Conservation (phyloP, 495 filamentous ascomycete species). For the Talaromyces nanjingensis region DNA sequence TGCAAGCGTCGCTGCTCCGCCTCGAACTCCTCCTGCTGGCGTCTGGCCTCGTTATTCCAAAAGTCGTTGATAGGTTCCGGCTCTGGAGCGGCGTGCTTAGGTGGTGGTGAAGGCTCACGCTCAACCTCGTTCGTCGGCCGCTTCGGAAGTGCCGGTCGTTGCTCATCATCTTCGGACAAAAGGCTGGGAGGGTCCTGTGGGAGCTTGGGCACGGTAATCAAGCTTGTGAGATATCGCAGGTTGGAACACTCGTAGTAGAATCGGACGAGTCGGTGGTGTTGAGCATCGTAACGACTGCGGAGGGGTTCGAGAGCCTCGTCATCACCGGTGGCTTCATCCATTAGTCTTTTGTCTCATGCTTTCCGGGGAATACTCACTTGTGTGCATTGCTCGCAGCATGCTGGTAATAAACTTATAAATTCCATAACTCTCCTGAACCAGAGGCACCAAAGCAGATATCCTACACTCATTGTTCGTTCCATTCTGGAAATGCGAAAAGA, state of each 20-base stretch:
- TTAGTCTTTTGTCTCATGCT: not conserved
- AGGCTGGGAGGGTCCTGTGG: constrained; percentile 91
- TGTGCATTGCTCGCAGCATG: constrained; percentile 96
- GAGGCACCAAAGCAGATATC: constrained; percentile 85
- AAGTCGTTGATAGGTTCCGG: constrained; percentile 96
- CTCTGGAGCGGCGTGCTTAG: constrained; percentile 57
- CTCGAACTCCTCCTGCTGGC: constrained; percentile 90
- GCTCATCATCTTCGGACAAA: constrained; percentile 70
- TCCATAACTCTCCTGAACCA: constrained; percentile 97
- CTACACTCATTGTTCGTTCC: constrained; percentile 93
- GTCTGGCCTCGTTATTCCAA: constrained; percentile 86
- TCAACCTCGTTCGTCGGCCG: constrained; percentile 62
- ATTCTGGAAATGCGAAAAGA: constrained; percentile 90
- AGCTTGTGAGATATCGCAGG: constrained; percentile 86
- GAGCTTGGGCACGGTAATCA: constrained; percentile 93
- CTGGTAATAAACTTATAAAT: constrained; percentile 96
- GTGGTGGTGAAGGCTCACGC: constrained; percentile 52
- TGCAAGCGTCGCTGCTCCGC: constrained; percentile 85
- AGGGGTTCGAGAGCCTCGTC: constrained; percentile 91
- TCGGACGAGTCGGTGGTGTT: constrained; percentile 90
- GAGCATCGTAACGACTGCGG: constrained; percentile 80
- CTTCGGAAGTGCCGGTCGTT: constrained; percentile 72
- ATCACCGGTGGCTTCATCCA: constrained; percentile 69
- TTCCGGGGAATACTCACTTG: constrained; percentile 48
- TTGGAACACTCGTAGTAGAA: constrained; percentile 99